Percentiles rank a stretch among this genome's conserved stretches.
Evolutionary conservation across 1,284 basidiomycete genomes (phyloP).

Genomic region (Wallemia hederae): DNA sequence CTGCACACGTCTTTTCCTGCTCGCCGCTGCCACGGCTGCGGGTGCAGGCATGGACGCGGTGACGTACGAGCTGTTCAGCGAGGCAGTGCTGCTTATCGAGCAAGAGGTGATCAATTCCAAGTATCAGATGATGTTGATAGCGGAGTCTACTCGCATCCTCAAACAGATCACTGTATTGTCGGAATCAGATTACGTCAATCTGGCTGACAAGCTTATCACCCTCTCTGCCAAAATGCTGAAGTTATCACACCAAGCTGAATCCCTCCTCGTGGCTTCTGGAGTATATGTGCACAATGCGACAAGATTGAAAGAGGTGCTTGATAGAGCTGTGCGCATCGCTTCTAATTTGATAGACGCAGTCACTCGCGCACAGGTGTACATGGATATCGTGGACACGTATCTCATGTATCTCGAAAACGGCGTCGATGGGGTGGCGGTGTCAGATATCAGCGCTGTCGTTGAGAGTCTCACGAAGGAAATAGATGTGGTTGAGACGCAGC

Average conservation of each 20-base stretch:
- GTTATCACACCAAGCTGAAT: slow-evolving; percentile 82
- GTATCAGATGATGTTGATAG: slow-evolving; percentile 74
- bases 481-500: neutral
- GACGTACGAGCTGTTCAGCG: slow-evolving; percentile 80
- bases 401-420: slow-evolving; percentile 77
- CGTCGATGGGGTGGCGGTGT: slow-evolving; percentile 37
- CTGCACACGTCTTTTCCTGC: slow-evolving; percentile 69
- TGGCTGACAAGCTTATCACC: slow-evolving; percentile 80
- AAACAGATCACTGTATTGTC: slow-evolving; percentile 60
- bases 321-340: slow-evolving; percentile 73
- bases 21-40: slow-evolving; percentile 69
- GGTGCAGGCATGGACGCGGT: slow-evolving; percentile 78
- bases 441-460: neutral
- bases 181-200: slow-evolving; percentile 70
- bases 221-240: slow-evolving; percentile 79
- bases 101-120: slow-evolving; percentile 76
- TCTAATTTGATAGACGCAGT: slow-evolving; percentile 82
- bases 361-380: slow-evolving; percentile 72
- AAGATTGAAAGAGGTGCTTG: slow-evolving; percentile 32
- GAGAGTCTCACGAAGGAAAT: neutral
- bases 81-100: slow-evolving; percentile 83
- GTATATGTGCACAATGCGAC: slow-evolving; percentile 21
- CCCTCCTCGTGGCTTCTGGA: slow-evolving; percentile 46
- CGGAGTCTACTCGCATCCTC: slow-evolving; percentile 60
- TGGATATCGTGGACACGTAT: slow-evolving; percentile 65